Percentiles rank a stretch among this genome's conserved stretches.
Conservation (phyloP, 805 yeast genomes). For the Priceomyces carsonii region DNA sequence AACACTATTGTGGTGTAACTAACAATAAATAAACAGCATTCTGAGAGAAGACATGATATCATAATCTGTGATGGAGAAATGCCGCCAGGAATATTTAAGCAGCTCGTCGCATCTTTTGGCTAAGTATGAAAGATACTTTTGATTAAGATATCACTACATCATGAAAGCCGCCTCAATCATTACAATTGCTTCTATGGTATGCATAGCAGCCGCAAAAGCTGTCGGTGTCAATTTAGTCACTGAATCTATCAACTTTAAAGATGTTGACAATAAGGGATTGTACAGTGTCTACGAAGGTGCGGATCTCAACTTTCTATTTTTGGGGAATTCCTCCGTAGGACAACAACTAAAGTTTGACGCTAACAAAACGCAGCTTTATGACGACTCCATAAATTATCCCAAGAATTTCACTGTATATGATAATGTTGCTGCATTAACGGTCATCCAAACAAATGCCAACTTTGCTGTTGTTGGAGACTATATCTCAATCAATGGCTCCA, state of each 20-base stretch:
- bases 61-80: too few relatives aligned
- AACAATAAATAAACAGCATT: too few relatives aligned
- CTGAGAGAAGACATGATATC: too few relatives aligned
- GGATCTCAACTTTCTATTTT: slow-evolving; percentile 40
- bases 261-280: slow-evolving; percentile 28
- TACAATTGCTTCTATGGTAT: slow-evolving; percentile 4
- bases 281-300: slow-evolving; percentile 45
- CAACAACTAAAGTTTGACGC: slow-evolving; percentile 19
- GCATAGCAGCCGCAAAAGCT: neutral
- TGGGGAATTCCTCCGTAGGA: slow-evolving; percentile 20
- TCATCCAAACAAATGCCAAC: slow-evolving; percentile 11
- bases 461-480: slow-evolving; percentile 15
- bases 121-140: neutral
- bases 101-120: neutral
- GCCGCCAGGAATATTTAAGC: too few relatives aligned
- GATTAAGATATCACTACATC: neutral
- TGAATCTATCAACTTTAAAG: slow-evolving; percentile 21
- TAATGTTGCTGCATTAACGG: slow-evolving; percentile 12
- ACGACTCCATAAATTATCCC: neutral
- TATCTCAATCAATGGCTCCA: slow-evolving; percentile 16
- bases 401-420: slow-evolving; percentile 1
- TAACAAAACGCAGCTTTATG: slow-evolving; percentile 1
- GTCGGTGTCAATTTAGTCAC: slow-evolving; percentile 17
- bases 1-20: too few relatives aligned
- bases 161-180: slow-evolving; percentile 1